Percentiles rank a stretch among this genome's conserved stretches.
These are phyloP conservation scores for Parasitella parasitica DNA, from an alignment of 371 early-diverging fungal species.

Conservation along the genomic window DNA sequence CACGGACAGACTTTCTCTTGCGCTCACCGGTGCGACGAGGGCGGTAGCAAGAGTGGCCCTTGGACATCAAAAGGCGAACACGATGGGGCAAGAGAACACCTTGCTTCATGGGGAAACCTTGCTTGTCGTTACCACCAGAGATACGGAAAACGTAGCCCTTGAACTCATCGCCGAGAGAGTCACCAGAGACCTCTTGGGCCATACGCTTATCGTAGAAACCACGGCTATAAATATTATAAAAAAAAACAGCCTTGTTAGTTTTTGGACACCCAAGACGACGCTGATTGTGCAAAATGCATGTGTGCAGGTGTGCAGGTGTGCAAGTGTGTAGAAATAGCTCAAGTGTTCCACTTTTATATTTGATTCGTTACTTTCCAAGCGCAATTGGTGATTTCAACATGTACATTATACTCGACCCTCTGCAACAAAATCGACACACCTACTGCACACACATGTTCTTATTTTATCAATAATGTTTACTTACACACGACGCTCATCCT, in stretches of 20 bases:
- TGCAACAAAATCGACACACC: neutral
- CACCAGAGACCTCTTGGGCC: conserved; percentile 96
- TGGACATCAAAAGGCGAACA: conserved; percentile 93
- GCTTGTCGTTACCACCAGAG: conserved; percentile 99
- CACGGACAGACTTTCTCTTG: conserved; percentile 99
- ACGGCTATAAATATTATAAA: conserved; percentile 68
- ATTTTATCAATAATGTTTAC: conserved; percentile 22
- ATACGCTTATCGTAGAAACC: conserved; percentile 98
- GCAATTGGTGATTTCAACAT: no score
- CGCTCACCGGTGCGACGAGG: conserved; percentile 98
- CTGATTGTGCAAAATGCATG: neutral
- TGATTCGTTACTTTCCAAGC: no score
- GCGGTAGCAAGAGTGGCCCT: conserved; percentile 99
- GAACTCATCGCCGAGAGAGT: conserved; percentile 98
- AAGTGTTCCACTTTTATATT: no score
- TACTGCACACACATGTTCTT: neutral
- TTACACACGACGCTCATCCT: conserved; percentile 91
- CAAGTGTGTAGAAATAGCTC: neutral
- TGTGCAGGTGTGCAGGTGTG: neutral
- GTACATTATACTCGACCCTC: neutral
- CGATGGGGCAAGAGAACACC: conserved; percentile 94
- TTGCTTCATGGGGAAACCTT: conserved; percentile 99
- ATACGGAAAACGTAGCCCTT: conserved; percentile 99
- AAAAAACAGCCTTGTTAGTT: neutral
- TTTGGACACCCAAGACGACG: neutral